Percentiles rank a stretch among this genome's conserved stretches.
Conservation (phyloP, 148 eudicot species). For the Persicaria maculosa region DNA sequence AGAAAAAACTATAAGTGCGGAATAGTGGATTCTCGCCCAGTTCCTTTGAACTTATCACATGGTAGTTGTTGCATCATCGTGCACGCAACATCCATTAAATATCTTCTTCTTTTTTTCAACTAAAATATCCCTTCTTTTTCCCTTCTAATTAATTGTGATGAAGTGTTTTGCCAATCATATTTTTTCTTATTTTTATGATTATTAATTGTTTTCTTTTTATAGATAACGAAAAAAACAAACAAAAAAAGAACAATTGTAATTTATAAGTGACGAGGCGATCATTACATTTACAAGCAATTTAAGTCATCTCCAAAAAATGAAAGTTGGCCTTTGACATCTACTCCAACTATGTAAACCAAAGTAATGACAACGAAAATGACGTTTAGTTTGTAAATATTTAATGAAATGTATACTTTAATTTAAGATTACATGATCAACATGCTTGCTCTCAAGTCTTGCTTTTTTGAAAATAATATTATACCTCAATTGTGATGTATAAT, state of each 20-base stretch:
- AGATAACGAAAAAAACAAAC: not conserved
- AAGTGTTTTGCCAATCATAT: not conserved
- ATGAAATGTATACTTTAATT: too few species aligned
- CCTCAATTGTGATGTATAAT: too few species aligned
- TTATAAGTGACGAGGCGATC: not conserved
- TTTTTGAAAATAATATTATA: too few species aligned
- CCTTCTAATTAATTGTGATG: not conserved
- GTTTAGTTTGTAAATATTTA: not conserved
- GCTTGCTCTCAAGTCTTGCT: not conserved
- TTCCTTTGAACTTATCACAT: too few species aligned
- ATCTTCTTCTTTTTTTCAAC: not conserved
- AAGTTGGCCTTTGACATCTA: not conserved
- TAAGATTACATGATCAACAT: not conserved
- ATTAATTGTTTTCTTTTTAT: not conserved
- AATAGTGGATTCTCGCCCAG: too few species aligned
- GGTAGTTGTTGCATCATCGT: not conserved
- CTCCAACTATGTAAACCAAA: not conserved
- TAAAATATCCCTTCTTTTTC: not conserved
- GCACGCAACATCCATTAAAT: not conserved
- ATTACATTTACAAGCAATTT: not conserved
- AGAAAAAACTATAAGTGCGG: too few species aligned
- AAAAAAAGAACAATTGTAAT: too few species aligned
- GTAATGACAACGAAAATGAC: not conserved
- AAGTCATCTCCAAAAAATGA: too few species aligned
- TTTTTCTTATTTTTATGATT: not conserved